Percentiles rank a stretch among this genome's conserved stretches.
Evolutionary conservation across 148 eudicot species (phyloP).

Genomic region (Linanthus parryae): DNA sequence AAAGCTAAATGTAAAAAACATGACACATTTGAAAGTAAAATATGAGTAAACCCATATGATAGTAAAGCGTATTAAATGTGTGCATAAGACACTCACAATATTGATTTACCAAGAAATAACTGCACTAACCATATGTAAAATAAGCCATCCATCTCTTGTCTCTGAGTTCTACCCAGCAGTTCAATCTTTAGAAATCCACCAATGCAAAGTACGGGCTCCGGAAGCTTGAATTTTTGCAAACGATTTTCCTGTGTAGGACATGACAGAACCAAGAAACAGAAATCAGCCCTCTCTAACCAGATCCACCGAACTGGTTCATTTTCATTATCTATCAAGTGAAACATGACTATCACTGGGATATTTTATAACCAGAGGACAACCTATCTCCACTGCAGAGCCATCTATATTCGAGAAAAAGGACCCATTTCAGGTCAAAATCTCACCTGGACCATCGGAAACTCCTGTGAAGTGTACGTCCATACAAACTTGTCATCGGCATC

Average conservation of each 20-base stretch:
- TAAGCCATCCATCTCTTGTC: slow-evolving; percentile 57
- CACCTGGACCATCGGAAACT: slow-evolving; percentile 83
- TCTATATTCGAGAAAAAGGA: background rate
- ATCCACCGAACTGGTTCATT: background rate
- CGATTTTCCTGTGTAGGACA: slow-evolving; percentile 44
- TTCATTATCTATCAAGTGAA: background rate
- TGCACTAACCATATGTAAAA: slow-evolving; percentile 69
- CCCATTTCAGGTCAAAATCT: slow-evolving; percentile 1
- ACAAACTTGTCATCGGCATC: slow-evolving; percentile 49
- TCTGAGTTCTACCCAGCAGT: slow-evolving; percentile 77
- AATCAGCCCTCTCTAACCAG: background rate
- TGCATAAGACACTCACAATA: too few relatives aligned
- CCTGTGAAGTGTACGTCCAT: slow-evolving; percentile 82
- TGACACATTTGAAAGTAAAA: background rate
- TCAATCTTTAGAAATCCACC: slow-evolving; percentile 81
- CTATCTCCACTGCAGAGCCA: background rate
- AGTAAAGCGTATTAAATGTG: background rate
- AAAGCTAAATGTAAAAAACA: too few relatives aligned
- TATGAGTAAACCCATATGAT: background rate
- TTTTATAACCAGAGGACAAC: background rate
- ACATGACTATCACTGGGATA: background rate
- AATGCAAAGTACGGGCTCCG: slow-evolving; percentile 69
- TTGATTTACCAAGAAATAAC: background rate
- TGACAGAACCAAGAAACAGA: background rate
- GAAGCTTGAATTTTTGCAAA: slow-evolving; percentile 70